These are phyloP conservation scores for Russula brevipes DNA, from an alignment of 768 basidiomycete species.

Conservation along the genomic window DNA sequence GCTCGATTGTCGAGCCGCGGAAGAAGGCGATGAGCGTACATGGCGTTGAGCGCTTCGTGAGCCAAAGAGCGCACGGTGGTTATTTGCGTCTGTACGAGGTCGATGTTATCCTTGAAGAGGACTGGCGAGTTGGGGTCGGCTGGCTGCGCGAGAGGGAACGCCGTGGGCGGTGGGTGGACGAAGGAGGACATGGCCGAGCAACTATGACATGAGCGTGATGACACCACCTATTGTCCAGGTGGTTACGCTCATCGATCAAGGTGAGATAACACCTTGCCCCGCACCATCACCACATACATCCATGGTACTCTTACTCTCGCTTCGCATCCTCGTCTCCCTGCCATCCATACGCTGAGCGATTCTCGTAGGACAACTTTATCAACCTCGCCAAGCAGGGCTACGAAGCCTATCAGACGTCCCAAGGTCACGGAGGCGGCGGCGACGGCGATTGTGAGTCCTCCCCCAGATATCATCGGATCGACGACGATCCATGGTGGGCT, in stretches of 20 bases:
- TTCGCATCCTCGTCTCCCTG: background rate
- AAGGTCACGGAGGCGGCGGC: constrained; percentile 20
- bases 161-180: constrained; percentile 4
- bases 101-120: constrained; percentile 23
- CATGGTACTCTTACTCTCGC: constrained; percentile 5
- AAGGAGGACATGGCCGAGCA: constrained; percentile 16
- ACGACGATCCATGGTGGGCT: background rate
- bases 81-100: constrained; percentile 17
- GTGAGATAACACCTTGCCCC: background rate
- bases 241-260: background rate
- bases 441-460: constrained; percentile 39
- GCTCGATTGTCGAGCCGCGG: background rate
- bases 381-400: constrained; percentile 66
- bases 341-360: background rate
- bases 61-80: constrained; percentile 15
- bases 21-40: constrained; percentile 10
- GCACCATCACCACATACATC: background rate
- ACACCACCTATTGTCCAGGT: background rate
- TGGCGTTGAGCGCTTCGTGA: constrained; percentile 21
- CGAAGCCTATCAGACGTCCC: constrained; percentile 41
- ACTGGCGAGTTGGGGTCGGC: constrained; percentile 22
- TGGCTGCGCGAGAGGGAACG: constrained; percentile 13
- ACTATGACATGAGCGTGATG: background rate
- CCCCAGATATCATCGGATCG: background rate
- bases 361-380: constrained; percentile 56